Percentiles rank a stretch among this genome's conserved stretches.
Conservation (phyloP, 345 rosid genomes). For the Populus davidiana region DNA sequence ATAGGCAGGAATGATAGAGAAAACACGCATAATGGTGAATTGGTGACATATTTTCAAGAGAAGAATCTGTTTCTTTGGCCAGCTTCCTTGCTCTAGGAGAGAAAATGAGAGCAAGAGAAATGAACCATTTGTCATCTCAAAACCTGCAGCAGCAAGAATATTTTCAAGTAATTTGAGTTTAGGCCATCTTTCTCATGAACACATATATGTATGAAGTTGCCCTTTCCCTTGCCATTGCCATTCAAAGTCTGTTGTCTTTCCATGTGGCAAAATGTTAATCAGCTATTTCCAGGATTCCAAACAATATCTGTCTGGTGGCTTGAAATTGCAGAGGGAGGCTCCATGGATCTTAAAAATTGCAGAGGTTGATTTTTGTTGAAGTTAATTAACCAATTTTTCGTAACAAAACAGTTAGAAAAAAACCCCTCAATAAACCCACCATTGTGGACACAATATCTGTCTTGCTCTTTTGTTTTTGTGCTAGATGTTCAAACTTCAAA, state of each 20-base stretch:
- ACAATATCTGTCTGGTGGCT: neutral
- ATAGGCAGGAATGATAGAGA: neutral
- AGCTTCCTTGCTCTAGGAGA: neutral
- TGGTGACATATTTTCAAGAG: neutral
- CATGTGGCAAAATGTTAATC: neutral
- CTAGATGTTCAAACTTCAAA: neutral
- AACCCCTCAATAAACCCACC: too few species aligned
- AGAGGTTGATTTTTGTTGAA: too few species aligned
- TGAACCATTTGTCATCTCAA: too few species aligned
- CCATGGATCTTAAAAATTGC: neutral
- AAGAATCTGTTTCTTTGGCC: neutral
- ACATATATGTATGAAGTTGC: neutral
- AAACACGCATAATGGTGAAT: too few species aligned
- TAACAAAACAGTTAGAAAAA: too few species aligned
- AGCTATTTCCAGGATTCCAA: too few species aligned
- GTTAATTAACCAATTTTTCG: too few species aligned
- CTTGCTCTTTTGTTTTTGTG: too few species aligned
- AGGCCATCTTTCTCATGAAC: neutral
- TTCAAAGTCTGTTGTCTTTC: neutral
- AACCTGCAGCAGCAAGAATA: neutral
- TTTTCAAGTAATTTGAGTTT: neutral
- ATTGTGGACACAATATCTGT: too few species aligned
- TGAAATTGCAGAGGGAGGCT: too few species aligned
- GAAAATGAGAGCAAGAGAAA: neutral
- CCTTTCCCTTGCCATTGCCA: neutral